phyloP scores from a whole-genome alignment of 116 monocot genomes.

The Papilionanthe hybrid region DNA sequence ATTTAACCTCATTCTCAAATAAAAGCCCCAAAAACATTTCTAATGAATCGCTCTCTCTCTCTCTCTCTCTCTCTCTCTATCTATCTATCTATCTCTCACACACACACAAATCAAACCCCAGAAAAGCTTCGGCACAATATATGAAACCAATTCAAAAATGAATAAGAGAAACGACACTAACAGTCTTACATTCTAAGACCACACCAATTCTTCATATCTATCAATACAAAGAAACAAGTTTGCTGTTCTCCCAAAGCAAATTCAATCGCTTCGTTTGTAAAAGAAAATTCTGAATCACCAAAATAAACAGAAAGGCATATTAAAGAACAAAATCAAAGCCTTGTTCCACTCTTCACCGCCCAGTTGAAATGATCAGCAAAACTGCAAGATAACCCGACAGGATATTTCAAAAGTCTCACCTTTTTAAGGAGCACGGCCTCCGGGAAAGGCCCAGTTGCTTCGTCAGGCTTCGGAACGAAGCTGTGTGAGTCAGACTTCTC shows the following conservation, averaged over 20 bases:
- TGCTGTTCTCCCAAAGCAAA: not conserved
- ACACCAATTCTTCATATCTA: not conserved
- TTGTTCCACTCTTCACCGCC: not conserved
- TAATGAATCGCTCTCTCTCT: not conserved
- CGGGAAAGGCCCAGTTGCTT: slow-evolving; percentile 70
- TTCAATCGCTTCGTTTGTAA: not conserved
- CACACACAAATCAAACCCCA: not conserved
- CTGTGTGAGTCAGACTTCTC: slow-evolving; percentile 45
- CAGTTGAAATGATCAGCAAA: not conserved
- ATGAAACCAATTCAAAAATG: not conserved
- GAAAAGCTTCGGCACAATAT: not conserved
- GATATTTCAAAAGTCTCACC: slow-evolving; percentile 29
- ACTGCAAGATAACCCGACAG: not conserved
- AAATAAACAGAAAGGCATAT: not conserved
- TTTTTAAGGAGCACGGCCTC: slow-evolving; percentile 84
- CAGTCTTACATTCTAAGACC: not conserved
- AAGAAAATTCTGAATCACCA: not conserved
- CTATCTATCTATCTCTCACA: too few species aligned
- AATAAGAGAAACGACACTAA: not conserved
- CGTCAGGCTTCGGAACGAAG: slow-evolving; percentile 49
- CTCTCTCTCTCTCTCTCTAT: not conserved
- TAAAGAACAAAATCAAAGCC: not conserved
- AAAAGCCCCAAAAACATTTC: not conserved
- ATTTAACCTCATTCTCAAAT: not conserved
- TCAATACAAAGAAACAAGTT: not conserved